A percentile compares a stretch with the other conserved stretches of the same genome.
These are phyloP conservation scores for Fusarium torreyae DNA, from an alignment of 2,329 filamentous ascomycete species.

Conservation along the genomic window DNA sequence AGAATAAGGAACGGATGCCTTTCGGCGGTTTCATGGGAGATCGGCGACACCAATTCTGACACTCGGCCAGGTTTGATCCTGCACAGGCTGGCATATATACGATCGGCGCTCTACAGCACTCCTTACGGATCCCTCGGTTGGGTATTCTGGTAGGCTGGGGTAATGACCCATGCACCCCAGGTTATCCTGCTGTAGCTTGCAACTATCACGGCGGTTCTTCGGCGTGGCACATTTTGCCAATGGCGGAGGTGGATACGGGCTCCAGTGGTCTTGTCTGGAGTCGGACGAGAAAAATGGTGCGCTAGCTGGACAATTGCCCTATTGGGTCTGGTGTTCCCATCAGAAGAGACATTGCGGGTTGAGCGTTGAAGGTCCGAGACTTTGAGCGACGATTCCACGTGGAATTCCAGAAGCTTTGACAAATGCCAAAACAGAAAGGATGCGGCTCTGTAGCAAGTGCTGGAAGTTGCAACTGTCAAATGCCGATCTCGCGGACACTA, in stretches of 20 bases:
- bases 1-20: constrained; percentile 41
- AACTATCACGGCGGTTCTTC: constrained; percentile 40
- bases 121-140: constrained; percentile 10
- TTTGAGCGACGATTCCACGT: constrained; percentile 4
- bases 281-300: constrained; percentile 8
- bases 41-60: constrained; percentile 25
- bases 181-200: constrained; percentile 25
- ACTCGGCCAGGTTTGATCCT: constrained; percentile 27
- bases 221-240: constrained; percentile 34
- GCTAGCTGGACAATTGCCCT: constrained; percentile 32
- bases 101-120: constrained; percentile 8
- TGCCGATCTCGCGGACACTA: constrained; percentile 13
- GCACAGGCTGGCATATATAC: constrained; percentile 28
- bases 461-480: background rate
- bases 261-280: constrained; percentile 19
- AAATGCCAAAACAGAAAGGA: constrained; percentile 1
- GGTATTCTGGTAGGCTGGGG: constrained; percentile 23
- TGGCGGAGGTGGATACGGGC: constrained; percentile 33
- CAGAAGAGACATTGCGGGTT: background rate
- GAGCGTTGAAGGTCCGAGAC: constrained; percentile 15
- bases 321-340: constrained; percentile 10
- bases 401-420: constrained; percentile 36
- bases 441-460: constrained; percentile 22
- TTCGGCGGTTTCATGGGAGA: constrained; percentile 30
- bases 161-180: constrained; percentile 42